Evolutionary conservation across 345 rosid genomes (phyloP).

Genomic region (Arabidopsis arenosa): DNA sequence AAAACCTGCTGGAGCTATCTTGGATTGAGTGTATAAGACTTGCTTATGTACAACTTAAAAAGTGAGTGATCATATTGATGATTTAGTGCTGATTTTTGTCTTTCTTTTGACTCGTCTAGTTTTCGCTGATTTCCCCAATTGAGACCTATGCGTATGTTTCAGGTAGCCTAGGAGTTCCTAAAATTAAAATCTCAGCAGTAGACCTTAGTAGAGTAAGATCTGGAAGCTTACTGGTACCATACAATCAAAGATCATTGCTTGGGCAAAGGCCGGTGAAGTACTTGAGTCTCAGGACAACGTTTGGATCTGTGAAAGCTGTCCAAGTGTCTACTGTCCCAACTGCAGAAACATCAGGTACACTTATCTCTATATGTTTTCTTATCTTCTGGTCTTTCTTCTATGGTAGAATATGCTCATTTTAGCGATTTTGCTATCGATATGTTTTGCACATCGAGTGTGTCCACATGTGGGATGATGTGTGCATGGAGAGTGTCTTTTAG

Average conservation of each 20-base stretch:
- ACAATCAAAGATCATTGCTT: constrained; percentile 34
- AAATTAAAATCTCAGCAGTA: constrained; percentile 38
- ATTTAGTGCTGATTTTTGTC: background rate
- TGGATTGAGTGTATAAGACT: constrained; percentile 22
- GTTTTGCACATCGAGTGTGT: constrained; percentile 1
- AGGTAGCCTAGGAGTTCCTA: constrained; percentile 52
- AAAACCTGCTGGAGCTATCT: constrained; percentile 11
- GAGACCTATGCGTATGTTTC: constrained; percentile 1
- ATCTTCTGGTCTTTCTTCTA: constrained; percentile 8
- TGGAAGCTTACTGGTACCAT: constrained; percentile 33
- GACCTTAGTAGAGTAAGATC: constrained; percentile 33
- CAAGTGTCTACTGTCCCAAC: constrained; percentile 38
- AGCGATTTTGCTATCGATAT: background rate
- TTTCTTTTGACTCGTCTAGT: background rate
- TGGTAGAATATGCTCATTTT: background rate
- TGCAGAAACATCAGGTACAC: constrained; percentile 34
- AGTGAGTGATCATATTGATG: background rate
- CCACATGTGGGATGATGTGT: background rate
- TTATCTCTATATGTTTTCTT: constrained; percentile 17
- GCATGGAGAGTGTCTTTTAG: background rate
- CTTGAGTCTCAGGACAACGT: constrained; percentile 33
- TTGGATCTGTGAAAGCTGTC: constrained; percentile 34
- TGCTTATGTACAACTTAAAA: constrained; percentile 4
- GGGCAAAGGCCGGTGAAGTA: constrained; percentile 29
- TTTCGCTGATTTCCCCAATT: background rate